Base-by-base conservation (phyloP, 2,329 filamentous ascomycete genomes). In the Penicillium expansum region DNA sequence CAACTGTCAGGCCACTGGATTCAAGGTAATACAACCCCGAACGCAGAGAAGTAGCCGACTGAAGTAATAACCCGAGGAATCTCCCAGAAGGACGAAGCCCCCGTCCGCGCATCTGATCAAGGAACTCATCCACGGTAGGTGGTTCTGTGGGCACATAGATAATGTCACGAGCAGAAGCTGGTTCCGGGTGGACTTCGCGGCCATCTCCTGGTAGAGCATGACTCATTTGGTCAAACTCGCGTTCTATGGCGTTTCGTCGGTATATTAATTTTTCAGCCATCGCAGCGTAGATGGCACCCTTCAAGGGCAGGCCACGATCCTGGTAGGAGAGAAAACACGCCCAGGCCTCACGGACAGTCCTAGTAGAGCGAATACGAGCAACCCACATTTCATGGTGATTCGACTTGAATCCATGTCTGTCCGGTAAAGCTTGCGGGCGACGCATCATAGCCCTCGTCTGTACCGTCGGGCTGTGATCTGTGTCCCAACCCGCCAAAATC, bases 341-440 rank as follows among this genome's bases (percentile, higher is more conserved):
- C 85, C 85, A 88, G 6, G 85, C 84, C 72, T 88, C 85, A 58
- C 83, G 79, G 45, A 83, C 71, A 4, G 85, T 87, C 35, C 85
- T 77, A 11, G 85, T 88, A 22, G 83, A 78, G 44, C 76, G 75
- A 51, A 88, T 82, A 11, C 85, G 79, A 32, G 82, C 83, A 55
- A 77, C 77, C 85, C 85, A 87, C 11, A 82, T 64, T 11, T 74
- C 58, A 2, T 64, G 62, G 16, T 74, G 60, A 44, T 70, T 59
- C 5, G 27, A 24, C 24, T 55, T 47, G 29, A 22, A 37, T 50
- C 30, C 20, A 33, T 50, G 33, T 20, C n/a, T 29, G 41, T 55
- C 45, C 20, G 51, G 57, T 38, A 70, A 54, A 49, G 53, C 59
- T 52, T 59, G 58, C n/a, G 66, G 66, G 58, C 60, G 68, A 48